A percentile compares a stretch with the other conserved stretches of the same genome.
These are phyloP conservation scores for Ceratocystis destructans DNA, from an alignment of 2,329 filamentous ascomycete species.

Conservation along the genomic window DNA sequence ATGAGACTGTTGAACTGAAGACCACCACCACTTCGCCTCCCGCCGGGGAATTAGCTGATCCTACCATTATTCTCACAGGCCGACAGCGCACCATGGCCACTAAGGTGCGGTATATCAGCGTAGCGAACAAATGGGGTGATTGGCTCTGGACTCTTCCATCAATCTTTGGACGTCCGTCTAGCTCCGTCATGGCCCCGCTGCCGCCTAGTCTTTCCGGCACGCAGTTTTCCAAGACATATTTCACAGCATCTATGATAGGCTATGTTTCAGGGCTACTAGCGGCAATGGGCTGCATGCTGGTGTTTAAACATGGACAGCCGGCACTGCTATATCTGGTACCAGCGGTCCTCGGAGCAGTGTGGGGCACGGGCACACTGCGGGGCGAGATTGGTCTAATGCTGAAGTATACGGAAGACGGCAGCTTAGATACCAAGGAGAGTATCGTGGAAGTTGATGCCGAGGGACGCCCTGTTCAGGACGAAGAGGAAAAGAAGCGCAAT, in stretches of 20 bases:
- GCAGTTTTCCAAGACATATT: slow-evolving; percentile 70
- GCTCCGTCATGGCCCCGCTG: background rate
- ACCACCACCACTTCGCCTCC: background rate
- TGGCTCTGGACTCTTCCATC: slow-evolving; percentile 54
- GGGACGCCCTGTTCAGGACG: slow-evolving; percentile 31
- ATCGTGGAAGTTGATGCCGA: slow-evolving; percentile 41
- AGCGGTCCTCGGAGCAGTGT: slow-evolving; percentile 60
- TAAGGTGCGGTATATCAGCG: slow-evolving; percentile 41
- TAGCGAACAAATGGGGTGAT: slow-evolving; percentile 69
- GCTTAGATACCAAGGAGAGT: slow-evolving; percentile 40
- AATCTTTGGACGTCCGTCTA: slow-evolving; percentile 19
- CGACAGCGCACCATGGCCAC: slow-evolving; percentile 30
- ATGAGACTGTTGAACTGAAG: slow-evolving; percentile 22
- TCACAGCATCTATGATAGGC: slow-evolving; percentile 59
- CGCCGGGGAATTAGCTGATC: too few species aligned
- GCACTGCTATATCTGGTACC: slow-evolving; percentile 88
- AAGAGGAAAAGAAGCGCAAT: slow-evolving; percentile 15
- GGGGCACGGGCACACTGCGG: slow-evolving; percentile 55
- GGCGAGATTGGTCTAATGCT: slow-evolving; percentile 67
- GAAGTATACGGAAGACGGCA: slow-evolving; percentile 63
- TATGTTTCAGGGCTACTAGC: slow-evolving; percentile 66
- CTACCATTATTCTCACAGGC: slow-evolving; percentile 22
- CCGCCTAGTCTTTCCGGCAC: slow-evolving; percentile 6
- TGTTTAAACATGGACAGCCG: slow-evolving; percentile 72
- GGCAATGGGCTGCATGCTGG: slow-evolving; percentile 63